These are phyloP conservation scores for Colletotrichum orbiculare DNA, from an alignment of 2,329 filamentous ascomycete genomes.

Conservation along the genomic window DNA sequence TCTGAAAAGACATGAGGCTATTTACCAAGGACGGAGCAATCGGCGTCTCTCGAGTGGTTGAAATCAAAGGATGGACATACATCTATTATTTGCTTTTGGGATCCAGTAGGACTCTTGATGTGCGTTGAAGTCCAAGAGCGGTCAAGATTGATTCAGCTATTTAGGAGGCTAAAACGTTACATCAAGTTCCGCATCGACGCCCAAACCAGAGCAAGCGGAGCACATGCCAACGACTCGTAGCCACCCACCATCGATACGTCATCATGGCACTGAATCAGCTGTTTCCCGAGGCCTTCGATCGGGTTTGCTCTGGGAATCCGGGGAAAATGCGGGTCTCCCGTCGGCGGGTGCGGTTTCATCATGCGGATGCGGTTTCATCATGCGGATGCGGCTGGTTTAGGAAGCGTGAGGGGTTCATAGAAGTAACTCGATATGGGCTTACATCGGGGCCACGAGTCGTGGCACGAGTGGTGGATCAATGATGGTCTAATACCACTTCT, in stretches of 20 bases:
- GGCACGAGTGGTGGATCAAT: too few species aligned
- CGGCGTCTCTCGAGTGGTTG: constrained; percentile 4
- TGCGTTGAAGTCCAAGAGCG: too few species aligned
- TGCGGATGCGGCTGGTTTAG: background rate
- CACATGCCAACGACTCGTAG: too few species aligned
- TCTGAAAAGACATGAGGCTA: too few species aligned
- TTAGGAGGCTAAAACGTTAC: too few species aligned
- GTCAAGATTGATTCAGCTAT: too few species aligned
- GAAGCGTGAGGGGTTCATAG: background rate
- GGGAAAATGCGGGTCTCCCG: constrained; percentile 28
- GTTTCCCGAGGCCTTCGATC: background rate
- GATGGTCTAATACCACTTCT: too few species aligned
- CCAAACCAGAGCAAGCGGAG: too few species aligned
- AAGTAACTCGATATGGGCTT: too few species aligned
- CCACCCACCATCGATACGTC: background rate
- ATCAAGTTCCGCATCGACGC: too few species aligned
- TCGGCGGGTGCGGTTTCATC: background rate
- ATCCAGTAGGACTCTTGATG: background rate
- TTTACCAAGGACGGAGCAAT: constrained; percentile 8
- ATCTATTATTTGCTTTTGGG: background rate
- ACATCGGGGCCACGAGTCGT: too few species aligned
- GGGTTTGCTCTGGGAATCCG: constrained; percentile 23
- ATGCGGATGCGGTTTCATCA: background rate
- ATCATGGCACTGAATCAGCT: constrained; percentile 3
- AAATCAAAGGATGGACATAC: background rate